These are phyloP conservation scores for Candida sphagnicola DNA, from an alignment of 805 yeast genomes.

Conservation along the genomic window DNA sequence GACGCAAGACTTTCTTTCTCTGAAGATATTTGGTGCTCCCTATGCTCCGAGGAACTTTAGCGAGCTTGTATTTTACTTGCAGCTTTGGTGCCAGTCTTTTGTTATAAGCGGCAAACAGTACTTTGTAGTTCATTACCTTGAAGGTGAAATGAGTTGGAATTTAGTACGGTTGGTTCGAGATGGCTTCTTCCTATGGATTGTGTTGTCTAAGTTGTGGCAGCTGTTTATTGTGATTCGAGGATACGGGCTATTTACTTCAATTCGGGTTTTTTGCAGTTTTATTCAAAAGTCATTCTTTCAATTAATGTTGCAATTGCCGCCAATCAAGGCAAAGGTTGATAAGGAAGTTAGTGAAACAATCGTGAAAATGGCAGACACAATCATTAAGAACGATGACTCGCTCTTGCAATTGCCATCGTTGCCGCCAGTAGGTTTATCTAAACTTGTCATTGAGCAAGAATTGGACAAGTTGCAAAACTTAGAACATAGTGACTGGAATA, in stretches of 20 bases:
- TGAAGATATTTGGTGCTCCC: slow-evolving; percentile 19
- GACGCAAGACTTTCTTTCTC: slow-evolving; percentile 2
- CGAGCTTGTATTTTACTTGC: slow-evolving; percentile 10
- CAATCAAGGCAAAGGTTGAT: slow-evolving; percentile 53
- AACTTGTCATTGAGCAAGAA: slow-evolving; percentile 43
- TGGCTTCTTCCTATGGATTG: slow-evolving; percentile 11
- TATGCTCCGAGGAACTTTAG: slow-evolving; percentile 16
- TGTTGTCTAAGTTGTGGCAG: slow-evolving; percentile 9
- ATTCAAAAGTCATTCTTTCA: slow-evolving; percentile 22
- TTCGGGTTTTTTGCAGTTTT: slow-evolving; percentile 10
- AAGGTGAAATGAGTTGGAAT: background rate
- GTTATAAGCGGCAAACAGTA: slow-evolving; percentile 2
- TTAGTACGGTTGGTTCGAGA: slow-evolving; percentile 14
- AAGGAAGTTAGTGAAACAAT: slow-evolving; percentile 51
- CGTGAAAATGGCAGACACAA: slow-evolving; percentile 46
- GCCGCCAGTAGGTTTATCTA: slow-evolving; percentile 59
- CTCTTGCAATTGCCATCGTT: slow-evolving; percentile 44
- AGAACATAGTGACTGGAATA: slow-evolving; percentile 75
- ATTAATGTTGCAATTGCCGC: slow-evolving; percentile 45
- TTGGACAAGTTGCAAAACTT: slow-evolving; percentile 48
- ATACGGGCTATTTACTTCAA: slow-evolving; percentile 37
- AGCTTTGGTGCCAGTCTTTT: background rate
- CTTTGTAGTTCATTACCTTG: background rate
- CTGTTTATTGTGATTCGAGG: slow-evolving; percentile 20
- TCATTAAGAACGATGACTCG: slow-evolving; percentile 52